Conservation (phyloP, 75 land plant genomes). For the Pinus tabuliformis region DNA sequence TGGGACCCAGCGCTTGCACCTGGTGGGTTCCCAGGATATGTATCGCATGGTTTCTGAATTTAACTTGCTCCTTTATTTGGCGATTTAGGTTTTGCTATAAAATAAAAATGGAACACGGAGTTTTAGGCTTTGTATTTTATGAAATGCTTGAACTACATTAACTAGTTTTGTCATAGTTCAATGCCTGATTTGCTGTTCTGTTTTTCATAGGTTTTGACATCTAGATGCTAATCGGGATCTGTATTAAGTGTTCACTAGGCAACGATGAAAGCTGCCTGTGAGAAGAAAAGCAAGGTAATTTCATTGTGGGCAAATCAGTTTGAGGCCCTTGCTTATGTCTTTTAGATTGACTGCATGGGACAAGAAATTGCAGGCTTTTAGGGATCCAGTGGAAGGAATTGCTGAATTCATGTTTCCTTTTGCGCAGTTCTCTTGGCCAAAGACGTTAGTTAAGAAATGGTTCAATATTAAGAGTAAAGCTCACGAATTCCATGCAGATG, state of each 20-base stretch:
- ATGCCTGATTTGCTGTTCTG: background rate
- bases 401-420: slow-evolving; percentile 13
- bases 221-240: slow-evolving; percentile 12
- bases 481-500: slow-evolving; percentile 60
- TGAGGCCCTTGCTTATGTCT: background rate
- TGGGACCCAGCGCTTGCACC: background rate
- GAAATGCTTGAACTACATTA: too few species aligned
- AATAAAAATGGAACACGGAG: background rate
- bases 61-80: background rate
- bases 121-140: background rate
- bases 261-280: slow-evolving; percentile 68
- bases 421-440: slow-evolving; percentile 72
- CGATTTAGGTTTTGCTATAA: too few species aligned
- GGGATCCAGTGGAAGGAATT: background rate
- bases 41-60: background rate
- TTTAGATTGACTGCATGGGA: background rate
- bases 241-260: slow-evolving; percentile 32
- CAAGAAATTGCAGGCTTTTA: background rate
- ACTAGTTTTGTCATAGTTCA: background rate
- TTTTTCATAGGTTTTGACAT: slow-evolving; percentile 6
- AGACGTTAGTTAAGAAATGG: slow-evolving; percentile 67
- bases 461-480: slow-evolving; percentile 71
- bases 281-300: slow-evolving; percentile 76
- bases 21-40: background rate
- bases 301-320: background rate